Conservation (phyloP, 2,329 filamentous ascomycete genomes). For the Ceratocystis smalleyi region DNA sequence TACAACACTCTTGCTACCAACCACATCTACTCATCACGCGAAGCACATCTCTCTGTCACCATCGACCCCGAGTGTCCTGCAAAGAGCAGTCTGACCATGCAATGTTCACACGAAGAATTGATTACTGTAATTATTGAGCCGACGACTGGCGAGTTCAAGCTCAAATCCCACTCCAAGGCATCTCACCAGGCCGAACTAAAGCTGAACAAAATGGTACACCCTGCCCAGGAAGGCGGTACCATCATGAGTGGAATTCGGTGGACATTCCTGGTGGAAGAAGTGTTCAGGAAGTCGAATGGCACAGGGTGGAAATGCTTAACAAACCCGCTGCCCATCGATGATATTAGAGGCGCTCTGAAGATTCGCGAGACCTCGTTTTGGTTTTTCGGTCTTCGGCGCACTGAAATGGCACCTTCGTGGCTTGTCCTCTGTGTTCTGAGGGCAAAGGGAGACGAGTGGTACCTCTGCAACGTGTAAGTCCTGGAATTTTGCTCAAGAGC, state of each 20-base stretch:
- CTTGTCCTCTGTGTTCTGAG: slow-evolving; percentile 55
- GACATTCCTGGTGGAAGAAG: slow-evolving; percentile 43
- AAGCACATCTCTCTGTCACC: slow-evolving; percentile 42
- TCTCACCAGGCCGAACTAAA: slow-evolving; percentile 44
- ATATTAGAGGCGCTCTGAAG: slow-evolving; percentile 45
- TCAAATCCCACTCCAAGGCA: slow-evolving; percentile 48
- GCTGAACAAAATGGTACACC: slow-evolving; percentile 45
- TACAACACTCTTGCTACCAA: slow-evolving; percentile 43
- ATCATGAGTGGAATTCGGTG: slow-evolving; percentile 48
- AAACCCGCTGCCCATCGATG: slow-evolving; percentile 35
- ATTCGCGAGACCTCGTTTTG: slow-evolving; percentile 45
- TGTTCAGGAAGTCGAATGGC: slow-evolving; percentile 43
- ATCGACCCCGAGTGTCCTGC: slow-evolving; percentile 47
- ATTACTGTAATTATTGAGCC: slow-evolving; percentile 50
- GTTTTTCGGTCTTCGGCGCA: slow-evolving; percentile 52
- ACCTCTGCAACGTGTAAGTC: slow-evolving; percentile 50
- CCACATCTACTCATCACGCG: slow-evolving; percentile 44
- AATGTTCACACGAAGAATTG: slow-evolving; percentile 30
- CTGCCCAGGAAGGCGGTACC: slow-evolving; percentile 39
- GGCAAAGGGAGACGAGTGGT: slow-evolving; percentile 63
- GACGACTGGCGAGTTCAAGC: slow-evolving; percentile 57
- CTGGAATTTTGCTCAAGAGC: not conserved
- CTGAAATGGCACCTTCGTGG: slow-evolving; percentile 59
- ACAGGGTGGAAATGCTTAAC: slow-evolving; percentile 47
- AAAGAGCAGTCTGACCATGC: slow-evolving; percentile 51